Base-by-base conservation (phyloP, 2,329 filamentous ascomycete species). In the Seiridium unicorne region DNA sequence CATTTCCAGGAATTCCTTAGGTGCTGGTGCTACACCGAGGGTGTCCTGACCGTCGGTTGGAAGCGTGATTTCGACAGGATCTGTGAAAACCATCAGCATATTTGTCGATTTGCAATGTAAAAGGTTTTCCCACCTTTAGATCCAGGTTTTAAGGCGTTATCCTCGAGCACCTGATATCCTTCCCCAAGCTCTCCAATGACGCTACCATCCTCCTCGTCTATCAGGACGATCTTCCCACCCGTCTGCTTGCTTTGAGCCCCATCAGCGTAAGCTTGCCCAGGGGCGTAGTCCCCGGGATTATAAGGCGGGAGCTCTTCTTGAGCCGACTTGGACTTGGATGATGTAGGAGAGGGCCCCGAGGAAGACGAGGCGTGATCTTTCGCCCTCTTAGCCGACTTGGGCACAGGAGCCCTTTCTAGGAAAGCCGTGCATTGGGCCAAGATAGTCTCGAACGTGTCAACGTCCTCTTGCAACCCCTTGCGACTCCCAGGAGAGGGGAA, bases 391-490 rank as follows among this genome's bases (percentile, higher is more conserved):
- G 62, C 51, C 57, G 67, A 62, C 63, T 75, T 78, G 8, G 85
- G 88, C 5, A 91, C 87, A 46, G 88, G 81, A 8, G 91, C 89
- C 49, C 93, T 87, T 75, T 98, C 94, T 4, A 97, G 84, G 74
- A 99, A 98, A 2, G 94, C 92, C 2, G 94, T 98, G 76, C 94
- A 98, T 77, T 98, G 93, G n/a, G 94, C 94, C 55, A 98, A 83
- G 65, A 98, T 98, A 3, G 94, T 97, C 80, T 98, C 94, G 70
- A 97, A 98, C 0, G 94, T 98, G 72, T 97, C 93, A 47, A 96
- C 83, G 73, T 97, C 94, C 73, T 98, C 93, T 74, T 97, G 93
- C 1, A 91, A 85, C 34, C 91, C 89, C 40, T 84, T 81, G 40
- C 91, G 88, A 62, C 81, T 87, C 26, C 91, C 91, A 32, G 90